These are phyloP conservation scores for Fusarium pininemorale DNA, from an alignment of 2,329 filamentous ascomycete genomes.

Conservation along the genomic window DNA sequence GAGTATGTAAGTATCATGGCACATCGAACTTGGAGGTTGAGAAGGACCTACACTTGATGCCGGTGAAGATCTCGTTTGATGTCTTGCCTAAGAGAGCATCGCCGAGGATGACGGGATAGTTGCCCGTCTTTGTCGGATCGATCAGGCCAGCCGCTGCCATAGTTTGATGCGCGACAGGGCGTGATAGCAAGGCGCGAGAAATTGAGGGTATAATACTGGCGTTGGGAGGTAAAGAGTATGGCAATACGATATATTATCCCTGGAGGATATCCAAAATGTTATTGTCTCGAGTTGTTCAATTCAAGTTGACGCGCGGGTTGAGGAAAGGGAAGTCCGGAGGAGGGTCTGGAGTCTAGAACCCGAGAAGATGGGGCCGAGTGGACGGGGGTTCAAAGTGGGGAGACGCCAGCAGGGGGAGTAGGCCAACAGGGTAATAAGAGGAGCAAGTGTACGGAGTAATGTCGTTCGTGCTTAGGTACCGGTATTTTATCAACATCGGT, in stretches of 20 bases:
- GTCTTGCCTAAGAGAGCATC: conserved; percentile 67
- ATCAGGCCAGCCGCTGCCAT: conserved; percentile 53
- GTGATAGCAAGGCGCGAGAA: not conserved
- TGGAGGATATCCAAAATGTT: not conserved
- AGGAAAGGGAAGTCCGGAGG: conserved; percentile 24
- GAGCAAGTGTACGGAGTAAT: not conserved
- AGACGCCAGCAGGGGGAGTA: conserved; percentile 8
- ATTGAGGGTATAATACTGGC: not conserved
- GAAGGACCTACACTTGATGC: conserved; percentile 65
- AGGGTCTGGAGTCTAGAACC: conserved; percentile 26
- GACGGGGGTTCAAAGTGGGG: conserved; percentile 7
- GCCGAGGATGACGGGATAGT: conserved; percentile 71
- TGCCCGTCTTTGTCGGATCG: conserved; percentile 68
- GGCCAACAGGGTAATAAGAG: not conserved
- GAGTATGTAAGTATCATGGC: conserved; percentile 3
- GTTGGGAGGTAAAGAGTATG: not conserved
- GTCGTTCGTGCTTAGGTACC: too few species aligned
- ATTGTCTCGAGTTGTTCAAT: conserved; percentile 6
- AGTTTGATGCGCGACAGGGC: conserved; percentile 12
- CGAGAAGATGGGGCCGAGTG: conserved; percentile 15
- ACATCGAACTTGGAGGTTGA: not conserved
- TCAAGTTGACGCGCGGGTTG: conserved; percentile 19
- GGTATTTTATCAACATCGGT: not conserved
- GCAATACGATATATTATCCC: not conserved
- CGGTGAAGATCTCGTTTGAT: conserved; percentile 67